These are phyloP conservation scores for Calonectria fujianensis DNA, from an alignment of 2,329 filamentous ascomycete genomes.

Conservation along the genomic window DNA sequence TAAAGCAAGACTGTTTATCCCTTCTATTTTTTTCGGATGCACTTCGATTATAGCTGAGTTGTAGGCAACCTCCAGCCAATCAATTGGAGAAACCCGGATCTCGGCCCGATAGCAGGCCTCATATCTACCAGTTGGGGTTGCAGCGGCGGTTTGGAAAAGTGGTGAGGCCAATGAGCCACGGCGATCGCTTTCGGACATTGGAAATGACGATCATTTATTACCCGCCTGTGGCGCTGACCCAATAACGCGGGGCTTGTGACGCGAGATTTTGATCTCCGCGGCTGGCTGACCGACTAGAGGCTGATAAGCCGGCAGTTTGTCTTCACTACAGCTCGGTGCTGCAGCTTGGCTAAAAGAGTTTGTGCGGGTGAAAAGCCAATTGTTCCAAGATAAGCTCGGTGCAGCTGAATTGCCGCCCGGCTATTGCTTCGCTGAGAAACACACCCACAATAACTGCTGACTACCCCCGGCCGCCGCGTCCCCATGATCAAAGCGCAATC, in stretches of 20 bases:
- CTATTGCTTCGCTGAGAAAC: not conserved
- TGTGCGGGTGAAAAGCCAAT: not conserved
- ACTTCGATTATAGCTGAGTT: not conserved
- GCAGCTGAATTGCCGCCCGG: conserved; percentile 4
- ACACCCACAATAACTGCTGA: conserved; percentile 10
- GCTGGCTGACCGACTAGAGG: not conserved
- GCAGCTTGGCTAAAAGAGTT: not conserved
- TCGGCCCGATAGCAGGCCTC: not conserved
- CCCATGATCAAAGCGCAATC: conserved; percentile 25
- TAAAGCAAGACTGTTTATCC: not conserved
- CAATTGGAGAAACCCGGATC: not conserved
- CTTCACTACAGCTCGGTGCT: not conserved
- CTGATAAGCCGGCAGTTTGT: not conserved
- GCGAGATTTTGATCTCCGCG: not conserved
- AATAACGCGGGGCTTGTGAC: not conserved
- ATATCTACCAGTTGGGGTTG: not conserved
- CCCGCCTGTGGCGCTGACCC: not conserved
- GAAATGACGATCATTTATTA: not conserved
- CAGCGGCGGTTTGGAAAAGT: not conserved
- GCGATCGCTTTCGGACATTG: not conserved
- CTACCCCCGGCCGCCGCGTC: not conserved
- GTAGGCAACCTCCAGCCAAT: not conserved
- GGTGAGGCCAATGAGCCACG: not conserved
- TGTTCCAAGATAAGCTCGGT: not conserved
- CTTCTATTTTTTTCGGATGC: too few species aligned